These are phyloP conservation scores for Warburgia ugandensis DNA, from an alignment of 164 flowering plant genomes.

Conservation along the genomic window DNA sequence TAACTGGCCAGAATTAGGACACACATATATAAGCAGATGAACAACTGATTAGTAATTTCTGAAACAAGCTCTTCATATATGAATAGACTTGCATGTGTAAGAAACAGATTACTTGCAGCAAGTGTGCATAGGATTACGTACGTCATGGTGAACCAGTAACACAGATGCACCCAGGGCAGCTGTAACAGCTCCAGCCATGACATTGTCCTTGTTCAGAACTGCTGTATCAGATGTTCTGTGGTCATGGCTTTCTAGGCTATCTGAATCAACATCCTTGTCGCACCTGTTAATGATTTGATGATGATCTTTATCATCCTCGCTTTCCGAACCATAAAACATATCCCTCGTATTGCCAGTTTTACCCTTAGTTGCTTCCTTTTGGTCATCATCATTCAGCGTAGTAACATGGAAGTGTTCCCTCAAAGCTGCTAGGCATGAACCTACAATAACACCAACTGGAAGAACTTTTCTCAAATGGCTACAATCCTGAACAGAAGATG, in stretches of 20 bases:
- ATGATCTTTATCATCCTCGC: constrained; percentile 14
- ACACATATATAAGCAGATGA: too few relatives aligned
- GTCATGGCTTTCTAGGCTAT: constrained; percentile 9
- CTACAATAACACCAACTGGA: constrained; percentile 82
- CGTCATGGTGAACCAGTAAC: constrained; percentile 54
- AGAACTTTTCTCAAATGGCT: constrained; percentile 48
- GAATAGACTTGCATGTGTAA: too few relatives aligned
- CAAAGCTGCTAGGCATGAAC: constrained; percentile 73
- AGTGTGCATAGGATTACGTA: constrained; percentile 11
- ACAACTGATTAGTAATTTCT: too few relatives aligned
- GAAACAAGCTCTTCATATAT: too few relatives aligned
- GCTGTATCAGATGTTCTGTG: constrained; percentile 12
- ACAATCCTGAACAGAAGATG: constrained; percentile 49
- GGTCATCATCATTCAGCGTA: constrained; percentile 15
- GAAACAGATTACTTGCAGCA: neutral
- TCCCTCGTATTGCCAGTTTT: constrained; percentile 8
- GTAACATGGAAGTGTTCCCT: constrained; percentile 43
- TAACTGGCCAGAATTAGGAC: too few relatives aligned
- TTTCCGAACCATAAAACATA: constrained; percentile 11
- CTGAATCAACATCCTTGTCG: constrained; percentile 11
- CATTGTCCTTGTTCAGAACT: constrained; percentile 20
- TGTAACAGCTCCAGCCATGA: constrained; percentile 87
- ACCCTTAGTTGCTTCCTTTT: constrained; percentile 10
- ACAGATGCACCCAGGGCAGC: constrained; percentile 96
- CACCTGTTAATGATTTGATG: constrained; percentile 7